Evolutionary conservation across 2,329 filamentous ascomycete genomes (phyloP).

Genomic region (Xylariaceae sp.): DNA sequence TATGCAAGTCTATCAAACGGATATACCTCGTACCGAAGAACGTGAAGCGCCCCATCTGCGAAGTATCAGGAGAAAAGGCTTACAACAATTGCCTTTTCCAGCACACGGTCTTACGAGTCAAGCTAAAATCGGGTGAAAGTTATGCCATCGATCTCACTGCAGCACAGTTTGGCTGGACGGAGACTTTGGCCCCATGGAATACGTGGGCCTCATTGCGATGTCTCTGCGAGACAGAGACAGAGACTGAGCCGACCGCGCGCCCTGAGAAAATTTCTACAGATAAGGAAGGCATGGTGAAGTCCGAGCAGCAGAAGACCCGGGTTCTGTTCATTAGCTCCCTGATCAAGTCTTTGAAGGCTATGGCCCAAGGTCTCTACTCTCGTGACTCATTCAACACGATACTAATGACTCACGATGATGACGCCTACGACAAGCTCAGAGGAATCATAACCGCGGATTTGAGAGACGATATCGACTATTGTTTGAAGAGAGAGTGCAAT

Average conservation of each 20-base stretch:
- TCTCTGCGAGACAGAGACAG: neutral
- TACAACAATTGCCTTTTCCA: neutral
- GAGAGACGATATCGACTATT: neutral
- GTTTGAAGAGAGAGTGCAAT: neutral
- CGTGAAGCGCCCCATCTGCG: slow-evolving; percentile 16
- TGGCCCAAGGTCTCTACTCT: neutral
- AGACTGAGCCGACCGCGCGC: no score
- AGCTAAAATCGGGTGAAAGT: slow-evolving; percentile 10
- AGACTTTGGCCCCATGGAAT: slow-evolving; percentile 20
- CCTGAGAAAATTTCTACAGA: no score
- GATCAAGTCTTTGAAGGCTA: neutral
- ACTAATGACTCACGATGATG: neutral
- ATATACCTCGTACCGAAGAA: slow-evolving; percentile 2
- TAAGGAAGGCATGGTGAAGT: no score
- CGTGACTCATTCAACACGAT: neutral
- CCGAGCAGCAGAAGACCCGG: slow-evolving; percentile 1
- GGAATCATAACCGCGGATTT: no score
- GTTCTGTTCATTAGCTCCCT: neutral
- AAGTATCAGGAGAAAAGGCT: neutral
- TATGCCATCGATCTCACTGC: slow-evolving; percentile 22
- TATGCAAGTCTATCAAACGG: slow-evolving; percentile 13
- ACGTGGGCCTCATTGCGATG: slow-evolving; percentile 10
- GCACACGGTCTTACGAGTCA: slow-evolving; percentile 20
- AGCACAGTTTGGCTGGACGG: slow-evolving; percentile 24
- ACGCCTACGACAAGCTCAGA: no score